Evolutionary conservation across 1,284 basidiomycete species (phyloP), one percentile per base, ranked within the genome.

Genomic region (Veloporphyrellus conicus): DNA sequence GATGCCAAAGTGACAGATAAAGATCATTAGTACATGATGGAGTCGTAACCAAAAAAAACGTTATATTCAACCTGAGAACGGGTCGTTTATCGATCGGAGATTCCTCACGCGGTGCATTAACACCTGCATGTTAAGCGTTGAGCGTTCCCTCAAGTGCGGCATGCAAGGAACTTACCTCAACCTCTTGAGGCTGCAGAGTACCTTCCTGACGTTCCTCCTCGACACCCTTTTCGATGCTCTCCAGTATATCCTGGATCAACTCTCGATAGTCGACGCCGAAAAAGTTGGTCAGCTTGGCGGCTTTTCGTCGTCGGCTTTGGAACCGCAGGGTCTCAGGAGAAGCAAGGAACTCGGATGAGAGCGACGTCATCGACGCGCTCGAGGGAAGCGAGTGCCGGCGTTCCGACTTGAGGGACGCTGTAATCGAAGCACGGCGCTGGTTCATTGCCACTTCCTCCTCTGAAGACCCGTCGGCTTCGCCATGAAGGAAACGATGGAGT

Each of bases 231-330:
- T 90, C 87, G 57, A 90, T 82, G 51, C 82, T 87, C 53, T 87
- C 84, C 54, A 90, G 66, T 19, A 90, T 78, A 59, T 89, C 83
- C 38, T 72, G 74, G 52, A 90, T 81, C 48, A 90, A 68, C 45
- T 85, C 83, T 23, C 80, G 76, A 60, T 90, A 89, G 62, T 87
- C 76, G 38, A 89, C 88, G 15, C 87, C 87, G 63, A 90, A 90
- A 73, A 90, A 90, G 66, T 84, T 76, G 22, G 83, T 82, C 49
- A 90, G 71, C 70, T 90, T 90, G 47, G 87, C 86, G 3, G 86
- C 87, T 43, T 82, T 73, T 32, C 79, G 72, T 42, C 88, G 74
- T 39, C 87, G 80, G 49, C 75, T 65, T 62, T 88, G 82, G 71
- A 90, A 89, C 51, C 72, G 73, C 10, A 71, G 71, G 46, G 70